A percentile compares a stretch with the other conserved stretches of the same genome.
These are phyloP conservation scores for Peronospora farinosa DNA, from an alignment of 352 stramenopile species.

Conservation along the genomic window DNA sequence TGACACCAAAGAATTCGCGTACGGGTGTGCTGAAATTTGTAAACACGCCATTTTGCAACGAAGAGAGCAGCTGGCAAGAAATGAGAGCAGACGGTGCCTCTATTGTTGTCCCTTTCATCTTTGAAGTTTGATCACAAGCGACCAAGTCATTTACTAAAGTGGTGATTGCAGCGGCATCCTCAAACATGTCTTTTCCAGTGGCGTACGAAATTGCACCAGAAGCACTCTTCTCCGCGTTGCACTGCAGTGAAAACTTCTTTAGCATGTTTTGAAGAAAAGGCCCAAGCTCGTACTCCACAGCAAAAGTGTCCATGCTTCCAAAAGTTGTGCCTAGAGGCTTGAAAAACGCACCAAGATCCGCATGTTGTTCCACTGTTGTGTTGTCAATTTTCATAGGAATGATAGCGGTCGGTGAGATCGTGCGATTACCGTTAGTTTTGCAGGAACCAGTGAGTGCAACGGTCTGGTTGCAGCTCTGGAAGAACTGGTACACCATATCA, in stretches of 20 bases:
- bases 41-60: slow-evolving; percentile 65
- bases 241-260: slow-evolving; percentile 46
- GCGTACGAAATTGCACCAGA: slow-evolving; percentile 35
- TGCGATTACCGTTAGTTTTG: slow-evolving; percentile 14
- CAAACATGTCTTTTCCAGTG: slow-evolving; percentile 32
- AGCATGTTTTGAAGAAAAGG: slow-evolving; percentile 53
- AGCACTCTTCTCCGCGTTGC: slow-evolving; percentile 27
- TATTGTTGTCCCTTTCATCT: slow-evolving; percentile 31
- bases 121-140: slow-evolving; percentile 38
- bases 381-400: slow-evolving; percentile 35
- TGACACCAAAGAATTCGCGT: slow-evolving; percentile 42
- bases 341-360: slow-evolving; percentile 30
- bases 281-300: slow-evolving; percentile 54
- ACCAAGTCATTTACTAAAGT: slow-evolving; percentile 49
- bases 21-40: slow-evolving; percentile 67
- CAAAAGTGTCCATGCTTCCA: slow-evolving; percentile 32
- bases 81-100: slow-evolving; percentile 50
- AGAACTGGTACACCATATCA: slow-evolving; percentile 59
- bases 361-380: slow-evolving; percentile 28
- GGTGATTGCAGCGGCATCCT: slow-evolving; percentile 39
- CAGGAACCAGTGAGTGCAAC: slow-evolving; percentile 30
- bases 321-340: slow-evolving; percentile 28
- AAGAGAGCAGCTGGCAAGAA: slow-evolving; percentile 58
- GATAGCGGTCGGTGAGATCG: slow-evolving; percentile 26
- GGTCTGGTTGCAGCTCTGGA: slow-evolving; percentile 49